These are phyloP conservation scores for Fermentozyma sake DNA, from an alignment of 1,139 yeast species.

Conservation along the genomic window DNA sequence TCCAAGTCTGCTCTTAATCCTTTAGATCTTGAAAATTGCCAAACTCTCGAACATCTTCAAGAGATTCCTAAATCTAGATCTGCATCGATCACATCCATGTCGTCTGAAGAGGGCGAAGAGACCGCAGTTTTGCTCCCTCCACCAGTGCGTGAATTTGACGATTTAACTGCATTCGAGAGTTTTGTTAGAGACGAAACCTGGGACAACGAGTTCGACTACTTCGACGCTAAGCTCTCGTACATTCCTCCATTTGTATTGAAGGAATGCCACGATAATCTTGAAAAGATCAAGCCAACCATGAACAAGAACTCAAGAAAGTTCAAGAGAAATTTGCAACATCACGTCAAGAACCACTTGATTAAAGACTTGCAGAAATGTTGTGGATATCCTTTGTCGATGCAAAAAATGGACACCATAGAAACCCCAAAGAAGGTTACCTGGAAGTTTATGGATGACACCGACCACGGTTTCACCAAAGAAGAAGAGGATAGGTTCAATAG, in stretches of 20 bases:
- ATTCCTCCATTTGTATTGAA: constrained; percentile 70
- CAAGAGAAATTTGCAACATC: constrained; percentile 72
- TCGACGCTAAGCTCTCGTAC: constrained; percentile 63
- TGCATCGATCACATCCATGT: constrained; percentile 25
- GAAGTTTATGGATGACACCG: constrained; percentile 50
- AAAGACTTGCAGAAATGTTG: constrained; percentile 61
- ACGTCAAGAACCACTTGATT: constrained; percentile 64
- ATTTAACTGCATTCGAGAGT: constrained; percentile 56
- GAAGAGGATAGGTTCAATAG: constrained; percentile 44
- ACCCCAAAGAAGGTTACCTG: constrained; percentile 40
- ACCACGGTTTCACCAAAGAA: constrained; percentile 49
- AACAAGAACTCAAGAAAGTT: constrained; percentile 70
- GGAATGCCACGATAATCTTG: constrained; percentile 65
- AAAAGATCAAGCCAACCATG: constrained; percentile 68
- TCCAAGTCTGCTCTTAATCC: constrained; percentile 18
- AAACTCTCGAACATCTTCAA: constrained; percentile 35
- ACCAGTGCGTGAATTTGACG: constrained; percentile 53
- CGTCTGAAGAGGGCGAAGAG: constrained; percentile 30
- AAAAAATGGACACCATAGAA: constrained; percentile 47
- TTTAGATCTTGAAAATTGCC: constrained; percentile 37
- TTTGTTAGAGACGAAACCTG: constrained; percentile 69
- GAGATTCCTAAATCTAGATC: constrained; percentile 33
- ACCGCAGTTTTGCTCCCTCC: constrained; percentile 35
- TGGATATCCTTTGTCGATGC: constrained; percentile 53
- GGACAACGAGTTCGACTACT: constrained; percentile 68